phyloP scores from a whole-genome alignment of 345 rosid genomes.

The Heritiera littoralis region DNA sequence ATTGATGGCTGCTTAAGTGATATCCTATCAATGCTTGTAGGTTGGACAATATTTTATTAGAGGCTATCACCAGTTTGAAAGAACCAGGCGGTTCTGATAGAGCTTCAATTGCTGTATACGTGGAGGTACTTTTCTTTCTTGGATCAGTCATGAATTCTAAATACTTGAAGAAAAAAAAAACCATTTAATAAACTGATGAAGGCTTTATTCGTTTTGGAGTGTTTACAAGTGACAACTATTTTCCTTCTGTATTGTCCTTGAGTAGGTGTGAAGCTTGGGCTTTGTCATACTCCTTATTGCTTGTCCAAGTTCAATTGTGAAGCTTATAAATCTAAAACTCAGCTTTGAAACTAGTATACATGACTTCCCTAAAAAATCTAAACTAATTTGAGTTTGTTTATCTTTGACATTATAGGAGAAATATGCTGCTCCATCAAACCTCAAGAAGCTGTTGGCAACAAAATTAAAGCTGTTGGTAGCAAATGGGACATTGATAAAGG shows the following conservation, averaged over 20 bases:
- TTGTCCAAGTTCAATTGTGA: not conserved
- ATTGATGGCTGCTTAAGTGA: slow-evolving; percentile 17
- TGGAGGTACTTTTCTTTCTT: slow-evolving; percentile 57
- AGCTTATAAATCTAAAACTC: not conserved
- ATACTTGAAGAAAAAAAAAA: slow-evolving; percentile 9
- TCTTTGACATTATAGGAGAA: slow-evolving; percentile 61
- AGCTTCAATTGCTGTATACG: slow-evolving; percentile 69
- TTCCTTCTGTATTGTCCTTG: not conserved
- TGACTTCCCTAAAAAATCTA: not conserved
- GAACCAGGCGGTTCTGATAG: slow-evolving; percentile 82
- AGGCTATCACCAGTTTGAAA: slow-evolving; percentile 78
- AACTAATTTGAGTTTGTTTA: slow-evolving; percentile 18
- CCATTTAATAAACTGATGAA: slow-evolving; percentile 3
- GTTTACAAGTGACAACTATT: not conserved
- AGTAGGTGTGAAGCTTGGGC: not conserved
- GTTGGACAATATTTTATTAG: slow-evolving; percentile 76
- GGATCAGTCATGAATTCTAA: not conserved
- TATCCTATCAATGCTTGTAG: slow-evolving; percentile 42
- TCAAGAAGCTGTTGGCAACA: slow-evolving; percentile 74
- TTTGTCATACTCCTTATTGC: not conserved
- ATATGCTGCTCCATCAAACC: slow-evolving; percentile 60
- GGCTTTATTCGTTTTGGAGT: not conserved
- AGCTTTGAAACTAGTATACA: not conserved
- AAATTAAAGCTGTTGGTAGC: slow-evolving; percentile 73
- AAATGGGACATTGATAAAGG: slow-evolving; percentile 85